phyloP scores from a whole-genome alignment of 129 eudicot species.

The Gnaphalium uliginosum region DNA sequence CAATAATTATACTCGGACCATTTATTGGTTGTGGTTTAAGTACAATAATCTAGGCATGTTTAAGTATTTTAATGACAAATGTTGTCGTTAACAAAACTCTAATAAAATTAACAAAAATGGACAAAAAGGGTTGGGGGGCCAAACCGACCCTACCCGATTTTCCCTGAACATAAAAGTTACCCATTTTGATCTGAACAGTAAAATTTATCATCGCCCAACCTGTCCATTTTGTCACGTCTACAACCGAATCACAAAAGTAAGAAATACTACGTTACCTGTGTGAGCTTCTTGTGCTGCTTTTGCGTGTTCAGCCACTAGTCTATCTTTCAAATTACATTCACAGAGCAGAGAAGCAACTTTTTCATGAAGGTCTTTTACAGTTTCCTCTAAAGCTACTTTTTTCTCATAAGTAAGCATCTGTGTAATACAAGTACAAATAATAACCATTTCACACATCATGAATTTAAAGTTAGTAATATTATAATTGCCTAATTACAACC shows the following conservation, averaged over 20 bases:
- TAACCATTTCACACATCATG: conserved; percentile 20
- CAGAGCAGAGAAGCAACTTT: conserved; percentile 49
- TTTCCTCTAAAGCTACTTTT: conserved; percentile 46
- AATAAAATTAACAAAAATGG: too few species aligned
- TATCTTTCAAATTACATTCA: conserved; percentile 67
- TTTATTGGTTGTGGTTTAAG: too few species aligned
- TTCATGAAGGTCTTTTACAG: conserved; percentile 49
- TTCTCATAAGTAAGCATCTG: conserved; percentile 43
- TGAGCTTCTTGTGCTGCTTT: conserved; percentile 54
- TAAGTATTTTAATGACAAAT: too few species aligned
- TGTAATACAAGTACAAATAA: conserved; percentile 11
- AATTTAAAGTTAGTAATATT: neutral
- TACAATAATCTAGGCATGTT: too few species aligned
- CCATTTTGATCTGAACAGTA: neutral
- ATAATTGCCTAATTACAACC: neutral
- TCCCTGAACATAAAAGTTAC: neutral
- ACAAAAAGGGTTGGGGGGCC: neutral
- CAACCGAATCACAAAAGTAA: neutral
- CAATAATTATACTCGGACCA: too few species aligned
- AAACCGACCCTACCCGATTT: neutral
- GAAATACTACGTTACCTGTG: conserved; percentile 45
- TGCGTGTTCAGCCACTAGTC: conserved; percentile 42
- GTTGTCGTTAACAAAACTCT: too few species aligned
- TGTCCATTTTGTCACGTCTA: neutral
- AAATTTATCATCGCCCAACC: neutral